These are phyloP conservation scores for sorghum (Sorghum bicolor) DNA, from an alignment of 176 grass and related monocot species.

Conservation along the genomic window DNA sequence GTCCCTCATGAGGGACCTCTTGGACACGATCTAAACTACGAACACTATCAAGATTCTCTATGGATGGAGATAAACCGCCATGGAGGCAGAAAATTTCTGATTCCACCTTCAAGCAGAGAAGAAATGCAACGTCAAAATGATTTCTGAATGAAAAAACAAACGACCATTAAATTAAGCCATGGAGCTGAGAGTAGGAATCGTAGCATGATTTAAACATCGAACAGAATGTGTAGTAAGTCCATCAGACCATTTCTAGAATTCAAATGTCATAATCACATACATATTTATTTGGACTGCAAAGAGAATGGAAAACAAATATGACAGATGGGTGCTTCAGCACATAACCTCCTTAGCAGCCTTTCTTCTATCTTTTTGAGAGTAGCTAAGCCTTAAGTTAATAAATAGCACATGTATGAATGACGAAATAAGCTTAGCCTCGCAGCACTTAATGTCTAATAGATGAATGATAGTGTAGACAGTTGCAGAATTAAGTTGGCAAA, in stretches of 20 bases:
- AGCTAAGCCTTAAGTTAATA: neutral
- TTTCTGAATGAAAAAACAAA: neutral
- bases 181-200: neutral
- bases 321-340: neutral
- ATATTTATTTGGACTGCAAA: neutral
- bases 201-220: neutral
- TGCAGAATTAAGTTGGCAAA: neutral
- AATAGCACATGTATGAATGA: neutral
- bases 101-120: conserved; percentile 60
- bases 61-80: conserved; percentile 79
- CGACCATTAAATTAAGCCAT: neutral
- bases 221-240: neutral
- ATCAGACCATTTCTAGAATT: neutral
- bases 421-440: neutral
- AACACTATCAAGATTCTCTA: conserved; percentile 73
- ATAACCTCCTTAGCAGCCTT: neutral
- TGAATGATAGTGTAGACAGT: neutral
- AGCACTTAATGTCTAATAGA: neutral
- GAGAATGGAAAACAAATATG: neutral
- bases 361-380: neutral
- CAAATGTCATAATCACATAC: neutral
- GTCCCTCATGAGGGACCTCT: conserved; percentile 82
- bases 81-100: conserved; percentile 92
- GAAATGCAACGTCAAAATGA: neutral
- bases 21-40: conserved; percentile 75